These are phyloP conservation scores for Oryza coarctata DNA, from an alignment of 176 grass and related monocot species.

Conservation along the genomic window DNA sequence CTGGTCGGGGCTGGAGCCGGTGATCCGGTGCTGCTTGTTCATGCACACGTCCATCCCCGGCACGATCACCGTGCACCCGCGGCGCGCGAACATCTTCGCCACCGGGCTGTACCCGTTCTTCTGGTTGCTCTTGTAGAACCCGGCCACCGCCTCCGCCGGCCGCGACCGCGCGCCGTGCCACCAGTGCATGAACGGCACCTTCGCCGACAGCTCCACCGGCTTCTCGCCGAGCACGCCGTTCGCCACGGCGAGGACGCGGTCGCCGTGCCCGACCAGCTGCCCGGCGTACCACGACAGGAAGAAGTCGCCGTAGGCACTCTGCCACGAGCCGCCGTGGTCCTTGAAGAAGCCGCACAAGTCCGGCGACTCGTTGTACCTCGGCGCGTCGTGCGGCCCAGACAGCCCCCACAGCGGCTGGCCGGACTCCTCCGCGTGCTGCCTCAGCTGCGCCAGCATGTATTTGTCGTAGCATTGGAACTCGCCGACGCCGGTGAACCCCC, in stretches of 20 bases:
- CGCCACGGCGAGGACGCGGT: constrained; percentile 58
- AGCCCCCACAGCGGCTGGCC: constrained; percentile 66
- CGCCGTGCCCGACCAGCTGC: constrained; percentile 63
- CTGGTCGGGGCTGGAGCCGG: constrained; percentile 48
- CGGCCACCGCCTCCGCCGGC: constrained; percentile 65
- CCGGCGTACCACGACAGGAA: constrained; percentile 94
- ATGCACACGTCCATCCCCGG: constrained; percentile 68
- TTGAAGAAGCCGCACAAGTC: constrained; percentile 60
- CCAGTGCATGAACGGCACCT: constrained; percentile 72
- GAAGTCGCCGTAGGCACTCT: constrained; percentile 71
- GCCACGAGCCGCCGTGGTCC: constrained; percentile 69
- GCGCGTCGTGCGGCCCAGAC: constrained; percentile 60
- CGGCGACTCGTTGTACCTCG: constrained; percentile 56
- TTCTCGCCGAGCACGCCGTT: constrained; percentile 45
- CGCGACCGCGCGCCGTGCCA: constrained; percentile 69
- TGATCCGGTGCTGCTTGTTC: constrained; percentile 49
- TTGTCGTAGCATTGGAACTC: constrained; percentile 97
- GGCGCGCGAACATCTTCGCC: constrained; percentile 61
- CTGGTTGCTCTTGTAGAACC: constrained; percentile 57
- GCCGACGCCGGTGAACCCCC: constrained; percentile 60
- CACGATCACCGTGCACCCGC: constrained; percentile 61
- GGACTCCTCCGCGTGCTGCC: constrained; percentile 31
- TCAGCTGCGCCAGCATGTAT: constrained; percentile 64
- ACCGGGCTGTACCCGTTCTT: constrained; percentile 70
- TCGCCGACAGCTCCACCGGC: constrained; percentile 63